These are phyloP conservation scores for Colletotrichum liriopes DNA, from an alignment of 2,329 filamentous ascomycete genomes.

Conservation along the genomic window DNA sequence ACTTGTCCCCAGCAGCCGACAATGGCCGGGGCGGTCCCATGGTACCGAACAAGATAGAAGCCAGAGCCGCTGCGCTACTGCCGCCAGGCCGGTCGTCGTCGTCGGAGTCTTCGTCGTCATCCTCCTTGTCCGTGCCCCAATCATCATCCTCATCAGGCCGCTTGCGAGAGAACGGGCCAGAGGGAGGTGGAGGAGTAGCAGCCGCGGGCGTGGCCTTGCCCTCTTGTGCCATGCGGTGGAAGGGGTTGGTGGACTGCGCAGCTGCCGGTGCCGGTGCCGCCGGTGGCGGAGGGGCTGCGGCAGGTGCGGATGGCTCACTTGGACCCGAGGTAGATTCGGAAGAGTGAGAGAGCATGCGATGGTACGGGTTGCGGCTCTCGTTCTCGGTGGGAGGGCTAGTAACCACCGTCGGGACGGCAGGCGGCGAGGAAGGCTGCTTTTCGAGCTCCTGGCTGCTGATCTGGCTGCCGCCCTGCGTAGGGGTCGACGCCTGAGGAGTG, in stretches of 20 bases:
- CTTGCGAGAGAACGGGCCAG: constrained; percentile 68
- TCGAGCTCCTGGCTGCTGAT: constrained; percentile 70
- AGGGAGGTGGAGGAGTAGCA: constrained; percentile 59
- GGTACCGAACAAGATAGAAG: constrained; percentile 95
- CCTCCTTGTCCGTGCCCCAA: constrained; percentile 84
- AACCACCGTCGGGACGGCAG: constrained; percentile 64
- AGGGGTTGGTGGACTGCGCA: constrained; percentile 87
- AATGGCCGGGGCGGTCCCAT: constrained; percentile 95
- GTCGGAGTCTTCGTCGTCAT: constrained; percentile 75
- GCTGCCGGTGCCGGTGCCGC: constrained; percentile 56
- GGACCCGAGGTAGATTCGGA: constrained; percentile 67
- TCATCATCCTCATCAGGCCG: constrained; percentile 75
- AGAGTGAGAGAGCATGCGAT: constrained; percentile 86
- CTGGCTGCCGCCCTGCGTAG: constrained; percentile 68
- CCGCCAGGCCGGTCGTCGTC: constrained; percentile 85
- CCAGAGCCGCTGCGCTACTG: constrained; percentile 89
- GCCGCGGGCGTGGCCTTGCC: constrained; percentile 58
- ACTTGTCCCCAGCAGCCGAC: constrained; percentile 84
- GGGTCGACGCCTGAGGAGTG: constrained; percentile 73
- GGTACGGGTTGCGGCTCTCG: constrained; percentile 95
- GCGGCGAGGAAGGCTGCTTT: constrained; percentile 65
- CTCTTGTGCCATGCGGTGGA: constrained; percentile 87
- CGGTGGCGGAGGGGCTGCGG: constrained; percentile 58
- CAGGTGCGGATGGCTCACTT: constrained; percentile 59
- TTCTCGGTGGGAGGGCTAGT: constrained; percentile 73